phyloP scores from a whole-genome alignment of 176 grass and related monocot genomes.

The Poa pratensis region DNA sequence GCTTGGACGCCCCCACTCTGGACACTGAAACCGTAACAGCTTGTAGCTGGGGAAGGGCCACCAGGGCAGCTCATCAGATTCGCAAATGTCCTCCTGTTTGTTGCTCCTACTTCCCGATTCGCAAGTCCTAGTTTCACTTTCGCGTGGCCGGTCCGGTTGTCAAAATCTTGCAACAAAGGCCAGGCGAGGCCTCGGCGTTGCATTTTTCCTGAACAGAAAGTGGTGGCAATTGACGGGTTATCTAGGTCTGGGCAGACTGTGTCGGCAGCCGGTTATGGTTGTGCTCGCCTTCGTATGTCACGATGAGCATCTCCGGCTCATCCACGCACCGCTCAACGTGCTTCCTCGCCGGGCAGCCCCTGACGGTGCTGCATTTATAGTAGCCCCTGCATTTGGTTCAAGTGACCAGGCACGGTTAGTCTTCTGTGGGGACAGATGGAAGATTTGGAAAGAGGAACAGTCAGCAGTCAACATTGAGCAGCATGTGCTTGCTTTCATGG shows the following conservation, averaged over 20 bases:
- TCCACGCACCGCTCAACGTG: conserved; percentile 82
- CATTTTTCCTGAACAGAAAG: not conserved
- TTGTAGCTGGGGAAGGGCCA: conserved; percentile 42
- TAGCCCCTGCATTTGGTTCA: conserved; percentile 74
- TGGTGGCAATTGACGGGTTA: not conserved
- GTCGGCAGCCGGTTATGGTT: conserved; percentile 58
- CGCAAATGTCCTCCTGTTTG: conserved; percentile 28
- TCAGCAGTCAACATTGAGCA: conserved; percentile 35
- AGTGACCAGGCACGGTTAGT: not conserved
- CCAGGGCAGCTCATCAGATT: conserved; percentile 43
- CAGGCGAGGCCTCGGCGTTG: not conserved
- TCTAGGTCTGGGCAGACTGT: conserved; percentile 54
- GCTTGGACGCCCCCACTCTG: conserved; percentile 10
- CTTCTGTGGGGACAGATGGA: conserved; percentile 3
- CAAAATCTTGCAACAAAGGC: not conserved
- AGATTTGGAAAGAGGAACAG: conserved; percentile 4
- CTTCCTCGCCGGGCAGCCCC: conserved; percentile 87
- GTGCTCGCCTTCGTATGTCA: conserved; percentile 89
- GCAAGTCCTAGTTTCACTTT: not conserved
- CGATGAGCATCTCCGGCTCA: conserved; percentile 77
- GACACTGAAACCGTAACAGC: conserved; percentile 28
- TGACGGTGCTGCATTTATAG: conserved; percentile 90
- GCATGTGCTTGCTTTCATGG: conserved; percentile 61
- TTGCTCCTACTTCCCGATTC: conserved; percentile 13
- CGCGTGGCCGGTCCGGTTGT: not conserved